Percentiles rank a stretch among this genome's conserved stretches.
Evolutionary conservation across 257 asterid species (phyloP).

Genomic region (Fraxinus pennsylvanica): DNA sequence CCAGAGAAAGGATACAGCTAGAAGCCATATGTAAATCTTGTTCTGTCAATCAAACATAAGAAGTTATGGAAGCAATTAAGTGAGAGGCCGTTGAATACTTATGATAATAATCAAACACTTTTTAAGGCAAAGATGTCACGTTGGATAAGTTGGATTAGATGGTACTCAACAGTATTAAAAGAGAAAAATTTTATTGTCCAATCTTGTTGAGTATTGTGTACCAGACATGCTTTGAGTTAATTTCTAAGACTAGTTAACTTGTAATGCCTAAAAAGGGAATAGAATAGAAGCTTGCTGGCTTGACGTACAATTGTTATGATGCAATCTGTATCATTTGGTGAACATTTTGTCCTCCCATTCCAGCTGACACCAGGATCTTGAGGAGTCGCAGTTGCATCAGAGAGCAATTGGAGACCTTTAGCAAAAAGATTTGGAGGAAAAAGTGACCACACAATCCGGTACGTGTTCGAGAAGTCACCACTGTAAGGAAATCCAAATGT

Average conservation of each 20-base stretch:
- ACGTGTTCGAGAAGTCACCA: slow-evolving; percentile 39
- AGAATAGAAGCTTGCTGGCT: neutral
- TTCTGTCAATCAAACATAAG: slow-evolving; percentile 52
- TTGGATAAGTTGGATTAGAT: neutral
- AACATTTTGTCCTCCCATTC: slow-evolving; percentile 70
- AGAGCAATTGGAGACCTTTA: slow-evolving; percentile 70
- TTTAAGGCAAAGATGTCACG: neutral
- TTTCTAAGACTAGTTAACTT: slow-evolving; percentile 18
- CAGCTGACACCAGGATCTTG: slow-evolving; percentile 94
- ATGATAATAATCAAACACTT: slow-evolving; percentile 14
- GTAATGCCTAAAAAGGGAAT: slow-evolving; percentile 3
- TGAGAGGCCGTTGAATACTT: slow-evolving; percentile 17
- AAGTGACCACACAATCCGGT: slow-evolving; percentile 69
- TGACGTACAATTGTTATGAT: slow-evolving; percentile 65
- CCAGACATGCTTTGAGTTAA: neutral
- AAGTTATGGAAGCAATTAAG: slow-evolving; percentile 3
- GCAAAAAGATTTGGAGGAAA: slow-evolving; percentile 96
- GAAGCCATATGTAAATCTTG: slow-evolving; percentile 70
- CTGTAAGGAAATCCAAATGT: slow-evolving; percentile 86
- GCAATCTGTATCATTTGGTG: slow-evolving; percentile 80
- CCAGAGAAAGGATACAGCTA: slow-evolving; percentile 69
- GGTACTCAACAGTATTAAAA: neutral
- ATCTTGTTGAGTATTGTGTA: neutral
- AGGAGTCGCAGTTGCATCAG: slow-evolving; percentile 85
- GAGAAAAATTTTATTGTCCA: neutral